Evolutionary conservation across 768 basidiomycete genomes (phyloP).

Genomic region (Russula emetica): DNA sequence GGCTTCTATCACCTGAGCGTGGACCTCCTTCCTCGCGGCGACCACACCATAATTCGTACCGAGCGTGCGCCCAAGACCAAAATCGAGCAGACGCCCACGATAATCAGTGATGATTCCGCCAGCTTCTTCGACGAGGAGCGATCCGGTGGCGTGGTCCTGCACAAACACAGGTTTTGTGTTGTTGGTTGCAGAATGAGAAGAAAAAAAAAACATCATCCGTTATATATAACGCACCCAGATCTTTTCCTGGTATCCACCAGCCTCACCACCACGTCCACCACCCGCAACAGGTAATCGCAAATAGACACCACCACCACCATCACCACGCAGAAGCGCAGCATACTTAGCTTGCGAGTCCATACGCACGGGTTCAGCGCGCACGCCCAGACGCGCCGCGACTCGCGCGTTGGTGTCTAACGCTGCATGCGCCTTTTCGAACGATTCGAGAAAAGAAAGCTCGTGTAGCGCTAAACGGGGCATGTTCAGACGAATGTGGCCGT

Average conservation of each 20-base stretch:
- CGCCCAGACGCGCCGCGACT: slow-evolving; percentile 61
- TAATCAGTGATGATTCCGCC: slow-evolving; percentile 88
- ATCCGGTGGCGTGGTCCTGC: slow-evolving; percentile 88
- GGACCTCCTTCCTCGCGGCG: slow-evolving; percentile 70
- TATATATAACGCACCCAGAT: slow-evolving; percentile 78
- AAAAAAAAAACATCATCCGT: no score
- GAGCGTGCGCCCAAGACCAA: slow-evolving; percentile 81
- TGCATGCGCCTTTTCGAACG: slow-evolving; percentile 87
- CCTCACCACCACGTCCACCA: slow-evolving; percentile 43
- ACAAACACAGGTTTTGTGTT: no score
- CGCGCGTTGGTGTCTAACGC: slow-evolving; percentile 80
- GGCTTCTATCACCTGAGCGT: slow-evolving; percentile 65
- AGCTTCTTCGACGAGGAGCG: slow-evolving; percentile 79
- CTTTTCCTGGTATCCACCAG: slow-evolving; percentile 78
- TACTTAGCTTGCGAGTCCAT: slow-evolving; percentile 99
- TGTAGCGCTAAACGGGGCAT: slow-evolving; percentile 50
- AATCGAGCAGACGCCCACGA: slow-evolving; percentile 71
- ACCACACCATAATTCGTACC: slow-evolving; percentile 86
- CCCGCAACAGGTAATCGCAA: slow-evolving; percentile 68
- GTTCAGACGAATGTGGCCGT: slow-evolving; percentile 35
- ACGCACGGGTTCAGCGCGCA: slow-evolving; percentile 61
- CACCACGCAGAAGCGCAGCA: slow-evolving; percentile 76
- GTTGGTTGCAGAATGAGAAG: no score
- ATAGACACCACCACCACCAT: slow-evolving; percentile 65
- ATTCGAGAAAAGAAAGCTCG: slow-evolving; percentile 74